Conservation (phyloP, 2,329 filamentous ascomycete species). For the Colletotrichum chrysophilum region DNA sequence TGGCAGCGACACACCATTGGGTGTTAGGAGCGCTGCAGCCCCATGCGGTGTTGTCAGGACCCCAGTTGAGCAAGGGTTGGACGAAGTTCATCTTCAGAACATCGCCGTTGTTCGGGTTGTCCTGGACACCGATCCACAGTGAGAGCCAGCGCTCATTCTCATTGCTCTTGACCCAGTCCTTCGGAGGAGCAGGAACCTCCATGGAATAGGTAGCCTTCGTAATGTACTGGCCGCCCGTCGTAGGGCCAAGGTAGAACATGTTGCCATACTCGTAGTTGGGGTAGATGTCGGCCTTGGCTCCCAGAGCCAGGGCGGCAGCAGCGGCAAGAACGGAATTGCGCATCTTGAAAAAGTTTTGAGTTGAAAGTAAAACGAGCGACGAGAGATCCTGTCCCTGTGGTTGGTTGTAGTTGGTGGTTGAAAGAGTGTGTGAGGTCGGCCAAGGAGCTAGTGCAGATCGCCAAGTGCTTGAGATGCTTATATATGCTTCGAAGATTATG, state of each 20-base stretch:
- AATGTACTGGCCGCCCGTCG: conserved; percentile 5
- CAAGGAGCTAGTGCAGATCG: not conserved
- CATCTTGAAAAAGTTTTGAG: not conserved
- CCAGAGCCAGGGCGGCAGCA: not conserved
- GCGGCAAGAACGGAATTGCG: not conserved
- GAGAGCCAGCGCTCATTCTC: conserved; percentile 1
- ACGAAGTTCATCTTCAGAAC: conserved; percentile 8
- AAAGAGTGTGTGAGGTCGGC: not conserved
- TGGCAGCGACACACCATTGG: conserved; percentile 3
- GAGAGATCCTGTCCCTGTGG: not conserved
- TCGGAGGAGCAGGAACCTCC: conserved; percentile 1
- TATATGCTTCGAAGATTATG: not conserved
- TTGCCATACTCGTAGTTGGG: conserved; percentile 7
- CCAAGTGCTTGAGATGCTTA: not conserved
- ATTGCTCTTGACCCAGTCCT: conserved; percentile 2
- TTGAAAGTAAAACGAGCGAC: not conserved
- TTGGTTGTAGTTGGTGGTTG: not conserved
- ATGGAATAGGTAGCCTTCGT: conserved; percentile 25
- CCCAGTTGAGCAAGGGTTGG: conserved; percentile 7
- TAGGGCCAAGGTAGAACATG: conserved; percentile 11
- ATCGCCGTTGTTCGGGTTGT: conserved; percentile 1
- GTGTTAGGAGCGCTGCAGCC: conserved; percentile 9
- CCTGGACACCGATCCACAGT: conserved; percentile 1
- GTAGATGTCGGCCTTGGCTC: conserved; percentile 2
- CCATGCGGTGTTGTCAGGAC: not conserved